Evolutionary conservation across 2,329 filamentous ascomycete genomes (phyloP).

Genomic region (Plectosphaerella plurivora): DNA sequence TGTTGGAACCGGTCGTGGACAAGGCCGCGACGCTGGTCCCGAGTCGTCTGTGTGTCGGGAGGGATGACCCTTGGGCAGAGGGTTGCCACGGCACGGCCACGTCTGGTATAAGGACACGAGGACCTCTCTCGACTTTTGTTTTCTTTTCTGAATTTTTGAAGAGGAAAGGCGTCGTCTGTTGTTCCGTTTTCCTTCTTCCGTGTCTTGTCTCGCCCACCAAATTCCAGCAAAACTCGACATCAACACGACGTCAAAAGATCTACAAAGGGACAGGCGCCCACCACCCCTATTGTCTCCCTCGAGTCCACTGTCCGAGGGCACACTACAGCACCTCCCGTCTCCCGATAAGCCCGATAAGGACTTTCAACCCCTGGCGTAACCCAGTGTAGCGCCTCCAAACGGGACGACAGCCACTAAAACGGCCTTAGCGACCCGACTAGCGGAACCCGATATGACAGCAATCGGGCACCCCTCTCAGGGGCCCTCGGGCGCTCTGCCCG

Average conservation of each 20-base stretch:
- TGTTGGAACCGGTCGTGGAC: background rate
- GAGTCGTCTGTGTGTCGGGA: background rate
- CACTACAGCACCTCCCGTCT: background rate
- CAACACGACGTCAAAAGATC: background rate
- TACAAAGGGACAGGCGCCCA: background rate
- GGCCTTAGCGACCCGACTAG: conserved; percentile 11
- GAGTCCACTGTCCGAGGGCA: background rate
- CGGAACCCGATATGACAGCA: conserved; percentile 11
- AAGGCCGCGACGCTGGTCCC: background rate
- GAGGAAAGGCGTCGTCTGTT: background rate
- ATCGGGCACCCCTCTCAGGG: conserved; percentile 9
- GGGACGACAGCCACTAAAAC: conserved; percentile 5
- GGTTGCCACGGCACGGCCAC: background rate
- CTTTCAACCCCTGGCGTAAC: conserved; percentile 8
- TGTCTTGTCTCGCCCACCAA: background rate
- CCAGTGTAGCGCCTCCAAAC: conserved; percentile 10
- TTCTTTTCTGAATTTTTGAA: background rate
- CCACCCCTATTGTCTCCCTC: background rate
- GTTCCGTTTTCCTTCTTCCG: background rate
- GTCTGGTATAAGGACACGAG: background rate
- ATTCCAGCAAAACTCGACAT: background rate
- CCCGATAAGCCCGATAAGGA: conserved; percentile 3
- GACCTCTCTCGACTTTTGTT: background rate
- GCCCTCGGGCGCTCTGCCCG: conserved; percentile 19
- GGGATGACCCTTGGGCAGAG: background rate